Evolutionary conservation across 768 basidiomycete species (phyloP).

Genomic region (Tricholoma terreum): DNA sequence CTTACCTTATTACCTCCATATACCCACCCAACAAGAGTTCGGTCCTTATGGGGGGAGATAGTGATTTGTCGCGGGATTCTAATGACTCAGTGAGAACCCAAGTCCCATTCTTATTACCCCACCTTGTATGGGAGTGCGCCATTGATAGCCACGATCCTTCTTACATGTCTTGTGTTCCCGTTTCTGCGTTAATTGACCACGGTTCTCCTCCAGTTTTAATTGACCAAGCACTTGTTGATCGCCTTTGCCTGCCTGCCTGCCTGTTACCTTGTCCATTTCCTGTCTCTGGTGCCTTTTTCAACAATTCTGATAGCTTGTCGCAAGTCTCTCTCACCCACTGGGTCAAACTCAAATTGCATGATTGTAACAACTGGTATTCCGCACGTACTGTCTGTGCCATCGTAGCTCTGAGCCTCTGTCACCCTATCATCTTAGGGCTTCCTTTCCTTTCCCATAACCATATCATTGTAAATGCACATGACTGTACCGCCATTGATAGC

Average conservation of each 20-base stretch:
- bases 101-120: background rate
- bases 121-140: background rate
- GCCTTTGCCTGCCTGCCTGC: background rate
- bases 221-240: background rate
- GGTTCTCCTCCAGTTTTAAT: no score
- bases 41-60: background rate
- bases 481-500: background rate
- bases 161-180: no score
- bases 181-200: no score
- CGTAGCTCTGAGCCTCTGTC: no score
- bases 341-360: no score
- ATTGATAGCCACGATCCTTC: background rate
- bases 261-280: background rate
- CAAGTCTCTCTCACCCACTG: no score
- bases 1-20: background rate
- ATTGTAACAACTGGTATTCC: no score
- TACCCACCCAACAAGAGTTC: background rate
- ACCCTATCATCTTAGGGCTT: background rate
- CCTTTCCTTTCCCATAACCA: background rate
- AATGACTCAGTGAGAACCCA: no score
- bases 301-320: no score
- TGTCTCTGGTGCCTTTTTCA: no score
- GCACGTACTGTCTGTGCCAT: background rate
- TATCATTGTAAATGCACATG: background rate
- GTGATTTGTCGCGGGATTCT: background rate